phyloP scores from a whole-genome alignment of 2,329 filamentous ascomycete genomes.

The Talaromyces sp. region DNA sequence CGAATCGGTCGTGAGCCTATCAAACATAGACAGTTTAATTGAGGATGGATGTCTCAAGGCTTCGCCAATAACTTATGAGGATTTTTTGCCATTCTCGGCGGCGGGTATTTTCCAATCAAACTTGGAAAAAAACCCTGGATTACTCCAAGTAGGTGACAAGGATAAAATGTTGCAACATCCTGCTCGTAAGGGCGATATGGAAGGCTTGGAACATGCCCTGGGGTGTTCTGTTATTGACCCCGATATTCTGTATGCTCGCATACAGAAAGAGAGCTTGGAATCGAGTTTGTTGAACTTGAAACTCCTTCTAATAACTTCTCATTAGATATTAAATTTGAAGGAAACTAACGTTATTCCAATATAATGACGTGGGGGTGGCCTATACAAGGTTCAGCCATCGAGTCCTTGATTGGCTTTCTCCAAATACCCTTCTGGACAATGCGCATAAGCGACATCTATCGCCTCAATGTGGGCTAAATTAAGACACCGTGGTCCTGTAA shows the following conservation, averaged over 20 bases:
- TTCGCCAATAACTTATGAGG: conserved; percentile 48
- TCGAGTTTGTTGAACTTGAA: background rate
- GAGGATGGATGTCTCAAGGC: conserved; percentile 26
- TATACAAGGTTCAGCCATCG: too few species aligned
- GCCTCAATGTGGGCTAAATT: too few species aligned
- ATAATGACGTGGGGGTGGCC: background rate
- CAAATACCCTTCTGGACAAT: too few species aligned
- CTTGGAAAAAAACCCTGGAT: conserved; percentile 14
- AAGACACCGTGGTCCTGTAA: too few species aligned
- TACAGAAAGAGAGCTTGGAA: conserved; percentile 3
- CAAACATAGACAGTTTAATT: conserved; percentile 15
- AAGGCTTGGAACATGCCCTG: conserved; percentile 1
- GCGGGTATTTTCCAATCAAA: conserved; percentile 49
- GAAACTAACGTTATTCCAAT: background rate
- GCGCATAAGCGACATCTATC: too few species aligned
- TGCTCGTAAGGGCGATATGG: background rate
- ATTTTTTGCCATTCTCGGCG: conserved; percentile 49
- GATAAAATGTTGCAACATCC: background rate
- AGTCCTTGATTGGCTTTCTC: background rate
- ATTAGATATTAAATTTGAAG: background rate
- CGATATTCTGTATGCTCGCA: background rate
- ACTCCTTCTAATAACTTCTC: background rate
- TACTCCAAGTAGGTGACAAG: background rate
- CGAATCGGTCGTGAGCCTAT: background rate
- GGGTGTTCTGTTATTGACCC: background rate